Evolutionary conservation across 2,329 filamentous ascomycete genomes (phyloP).

Genomic region (Neospermospora avenae): DNA sequence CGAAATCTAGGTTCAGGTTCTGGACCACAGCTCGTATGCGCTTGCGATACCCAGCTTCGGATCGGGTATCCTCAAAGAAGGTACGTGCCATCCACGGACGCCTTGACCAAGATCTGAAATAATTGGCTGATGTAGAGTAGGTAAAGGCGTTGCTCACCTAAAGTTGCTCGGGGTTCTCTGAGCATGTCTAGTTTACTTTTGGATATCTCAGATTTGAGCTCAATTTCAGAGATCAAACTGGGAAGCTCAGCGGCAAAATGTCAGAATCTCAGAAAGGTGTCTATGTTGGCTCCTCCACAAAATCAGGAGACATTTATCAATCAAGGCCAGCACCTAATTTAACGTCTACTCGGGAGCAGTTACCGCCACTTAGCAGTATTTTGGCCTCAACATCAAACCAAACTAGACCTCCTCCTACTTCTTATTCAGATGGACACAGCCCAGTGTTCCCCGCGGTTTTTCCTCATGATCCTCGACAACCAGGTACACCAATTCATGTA

Average conservation of each 20-base stretch:
- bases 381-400: slow-evolving; percentile 28
- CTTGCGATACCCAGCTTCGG: slow-evolving; percentile 36
- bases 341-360: slow-evolving; percentile 29
- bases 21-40: slow-evolving; percentile 54
- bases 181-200: slow-evolving; percentile 42
- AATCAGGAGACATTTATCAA: slow-evolving; percentile 28
- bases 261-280: slow-evolving; percentile 19
- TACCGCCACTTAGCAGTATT: slow-evolving; percentile 35
- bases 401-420: slow-evolving; percentile 26
- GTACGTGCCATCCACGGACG: slow-evolving; percentile 45
- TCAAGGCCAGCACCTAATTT: slow-evolving; percentile 19
- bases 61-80: slow-evolving; percentile 46
- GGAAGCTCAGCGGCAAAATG: slow-evolving; percentile 44
- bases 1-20: slow-evolving; percentile 46
- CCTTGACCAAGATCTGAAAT: slow-evolving; percentile 44
- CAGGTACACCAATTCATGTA: slow-evolving; percentile 27
- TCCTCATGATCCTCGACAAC: slow-evolving; percentile 27
- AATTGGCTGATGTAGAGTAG: slow-evolving; percentile 45
- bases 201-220: slow-evolving; percentile 36
- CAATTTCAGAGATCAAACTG: slow-evolving; percentile 43
- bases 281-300: slow-evolving; percentile 17
- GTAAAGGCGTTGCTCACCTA: slow-evolving; percentile 46
- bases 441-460: slow-evolving; percentile 30
- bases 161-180: slow-evolving; percentile 45
- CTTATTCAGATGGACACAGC: no score